phyloP scores from a whole-genome alignment of 1,139 yeast species.

The Pneumocystis sp. region DNA sequence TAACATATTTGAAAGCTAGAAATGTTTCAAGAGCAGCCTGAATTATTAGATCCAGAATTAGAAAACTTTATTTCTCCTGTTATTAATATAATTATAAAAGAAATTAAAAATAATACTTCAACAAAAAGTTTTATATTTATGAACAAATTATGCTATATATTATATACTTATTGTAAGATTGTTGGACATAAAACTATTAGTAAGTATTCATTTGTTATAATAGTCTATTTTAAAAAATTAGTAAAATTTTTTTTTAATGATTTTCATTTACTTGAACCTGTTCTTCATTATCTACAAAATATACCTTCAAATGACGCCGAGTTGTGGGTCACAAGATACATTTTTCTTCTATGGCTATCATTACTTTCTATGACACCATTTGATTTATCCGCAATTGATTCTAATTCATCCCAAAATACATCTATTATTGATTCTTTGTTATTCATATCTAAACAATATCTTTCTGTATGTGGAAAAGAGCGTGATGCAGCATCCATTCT shows the following conservation, averaged over 20 bases:
- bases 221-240: not conserved
- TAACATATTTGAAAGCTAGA: constrained; percentile 14
- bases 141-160: constrained; percentile 17
- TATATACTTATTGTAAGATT: constrained; percentile 50
- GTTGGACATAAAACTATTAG: constrained; percentile 49
- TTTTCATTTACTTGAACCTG: constrained; percentile 32
- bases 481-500: constrained; percentile 33
- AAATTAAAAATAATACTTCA: constrained; percentile 1
- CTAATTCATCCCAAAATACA: not conserved
- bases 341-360: constrained; percentile 59
- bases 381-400: constrained; percentile 31
- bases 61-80: constrained; percentile 16
- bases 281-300: constrained; percentile 14
- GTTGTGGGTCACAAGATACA: constrained; percentile 43
- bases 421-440: constrained; percentile 28
- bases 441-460: constrained; percentile 23
- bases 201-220: not conserved
- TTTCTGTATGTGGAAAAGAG: constrained; percentile 35
- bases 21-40: constrained; percentile 26
- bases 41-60: constrained; percentile 24
- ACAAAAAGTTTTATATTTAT: not conserved
- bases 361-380: constrained; percentile 61
- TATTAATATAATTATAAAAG: constrained; percentile 12
- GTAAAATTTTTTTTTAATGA: constrained; percentile 44
- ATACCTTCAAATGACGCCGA: constrained; percentile 9